Conservation (phyloP, 1,139 yeast species). For the Taphrina wiesneri region DNA sequence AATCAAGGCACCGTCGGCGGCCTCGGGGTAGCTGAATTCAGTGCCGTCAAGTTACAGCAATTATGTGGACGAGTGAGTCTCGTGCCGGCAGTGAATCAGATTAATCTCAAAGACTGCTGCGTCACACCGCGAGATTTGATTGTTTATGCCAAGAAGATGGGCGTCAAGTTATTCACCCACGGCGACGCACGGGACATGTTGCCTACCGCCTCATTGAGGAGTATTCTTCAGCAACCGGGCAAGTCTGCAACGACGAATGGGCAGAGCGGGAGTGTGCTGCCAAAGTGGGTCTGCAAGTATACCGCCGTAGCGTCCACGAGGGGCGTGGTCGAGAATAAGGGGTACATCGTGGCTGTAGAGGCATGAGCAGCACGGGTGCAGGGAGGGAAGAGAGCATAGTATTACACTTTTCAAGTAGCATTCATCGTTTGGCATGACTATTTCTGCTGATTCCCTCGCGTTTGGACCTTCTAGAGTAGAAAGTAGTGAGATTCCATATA, state of each 20-base stretch:
- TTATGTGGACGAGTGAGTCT: background rate
- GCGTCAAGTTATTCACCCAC: constrained; percentile 39
- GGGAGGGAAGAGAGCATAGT: too few relatives aligned
- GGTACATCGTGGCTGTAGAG: constrained; percentile 7
- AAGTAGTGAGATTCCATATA: too few relatives aligned
- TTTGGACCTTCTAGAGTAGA: too few relatives aligned
- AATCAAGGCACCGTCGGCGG: constrained; percentile 3
- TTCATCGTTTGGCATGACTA: background rate
- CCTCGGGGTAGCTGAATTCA: constrained; percentile 31
- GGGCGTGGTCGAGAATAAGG: constrained; percentile 33
- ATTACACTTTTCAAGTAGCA: background rate
- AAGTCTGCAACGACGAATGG: background rate
- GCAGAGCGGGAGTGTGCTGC: background rate
- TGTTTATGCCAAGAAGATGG: constrained; percentile 37
- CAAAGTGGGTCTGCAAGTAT: constrained; percentile 29
- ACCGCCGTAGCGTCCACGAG: constrained; percentile 26
- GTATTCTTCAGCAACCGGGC: background rate
- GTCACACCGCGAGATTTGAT: constrained; percentile 40
- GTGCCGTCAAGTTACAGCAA: constrained; percentile 21
- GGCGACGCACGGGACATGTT: constrained; percentile 38
- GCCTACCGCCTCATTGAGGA: constrained; percentile 28
- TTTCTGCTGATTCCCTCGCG: too few relatives aligned
- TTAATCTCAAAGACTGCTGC: constrained; percentile 40
- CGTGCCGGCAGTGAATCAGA: constrained; percentile 33
- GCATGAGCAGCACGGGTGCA: background rate